phyloP scores from a whole-genome alignment of 2,329 filamentous ascomycete species.

The Pseudogymnoascus sp. region DNA sequence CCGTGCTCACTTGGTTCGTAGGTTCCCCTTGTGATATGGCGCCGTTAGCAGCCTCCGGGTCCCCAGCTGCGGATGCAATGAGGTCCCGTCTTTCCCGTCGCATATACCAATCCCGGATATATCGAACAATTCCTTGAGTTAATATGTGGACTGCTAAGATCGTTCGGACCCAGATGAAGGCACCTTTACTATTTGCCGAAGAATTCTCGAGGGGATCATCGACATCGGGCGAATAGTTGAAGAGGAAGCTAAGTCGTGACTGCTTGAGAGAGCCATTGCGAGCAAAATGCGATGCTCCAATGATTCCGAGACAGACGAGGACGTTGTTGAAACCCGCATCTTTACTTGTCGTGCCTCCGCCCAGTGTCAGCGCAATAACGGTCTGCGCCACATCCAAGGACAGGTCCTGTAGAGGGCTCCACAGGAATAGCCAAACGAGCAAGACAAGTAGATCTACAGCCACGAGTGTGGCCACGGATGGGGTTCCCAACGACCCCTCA shows the following conservation, averaged over 20 bases:
- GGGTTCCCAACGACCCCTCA: constrained; percentile 77
- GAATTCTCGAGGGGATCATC: constrained; percentile 43
- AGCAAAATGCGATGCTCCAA: constrained; percentile 35
- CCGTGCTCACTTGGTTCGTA: neutral
- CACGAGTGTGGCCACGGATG: constrained; percentile 76
- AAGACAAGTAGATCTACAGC: constrained; percentile 80
- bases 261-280: constrained; percentile 24
- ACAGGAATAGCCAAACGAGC: constrained; percentile 79
- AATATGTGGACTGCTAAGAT: constrained; percentile 68
- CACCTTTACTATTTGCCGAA: constrained; percentile 39
- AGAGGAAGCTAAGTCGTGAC: constrained; percentile 25
- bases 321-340: constrained; percentile 66
- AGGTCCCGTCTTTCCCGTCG: constrained; percentile 51
- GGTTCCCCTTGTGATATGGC: constrained; percentile 10
- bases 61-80: constrained; percentile 42
- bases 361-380: constrained; percentile 84
- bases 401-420: constrained; percentile 80
- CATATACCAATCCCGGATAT: constrained; percentile 63
- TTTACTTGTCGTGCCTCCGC: constrained; percentile 67
- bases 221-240: constrained; percentile 26
- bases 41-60: constrained; percentile 57
- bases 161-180: constrained; percentile 61
- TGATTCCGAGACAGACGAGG: constrained; percentile 63
- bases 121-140: constrained; percentile 65
- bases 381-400: constrained; percentile 87